Conservation (phyloP, 1,284 basidiomycete genomes). For the Gymnopus androsaceus region DNA sequence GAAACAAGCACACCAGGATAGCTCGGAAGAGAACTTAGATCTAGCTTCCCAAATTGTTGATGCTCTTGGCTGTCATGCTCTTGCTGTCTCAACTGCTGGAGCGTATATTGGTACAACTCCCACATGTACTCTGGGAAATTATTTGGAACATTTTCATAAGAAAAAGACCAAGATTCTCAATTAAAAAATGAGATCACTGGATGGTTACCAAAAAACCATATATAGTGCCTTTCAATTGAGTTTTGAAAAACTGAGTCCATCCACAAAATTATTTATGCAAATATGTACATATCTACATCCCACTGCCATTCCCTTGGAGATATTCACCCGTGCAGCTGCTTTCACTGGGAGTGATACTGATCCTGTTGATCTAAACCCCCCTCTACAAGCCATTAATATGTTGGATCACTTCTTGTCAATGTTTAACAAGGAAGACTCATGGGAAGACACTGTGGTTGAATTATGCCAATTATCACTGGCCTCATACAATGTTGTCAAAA, state of each 20-base stretch:
- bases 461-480: too few species aligned
- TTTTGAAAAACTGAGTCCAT: too few species aligned
- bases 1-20: not conserved
- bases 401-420: not conserved
- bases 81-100: conserved; percentile 2
- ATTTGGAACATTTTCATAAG: not conserved
- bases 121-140: not conserved
- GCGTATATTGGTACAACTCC: not conserved
- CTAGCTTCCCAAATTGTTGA: not conserved
- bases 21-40: not conserved
- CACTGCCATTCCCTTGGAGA: not conserved
- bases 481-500: too few species aligned
- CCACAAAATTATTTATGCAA: not conserved
- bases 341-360: not conserved
- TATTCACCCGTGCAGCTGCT: not conserved
- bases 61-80: too few species aligned
- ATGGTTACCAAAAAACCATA: not conserved
- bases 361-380: not conserved
- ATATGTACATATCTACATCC: conserved; percentile 1
- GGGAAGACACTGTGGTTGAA: not conserved
- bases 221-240: not conserved
- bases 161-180: too few species aligned
- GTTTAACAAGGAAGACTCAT: not conserved
- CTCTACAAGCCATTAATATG: not conserved
- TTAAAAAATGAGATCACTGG: not conserved